Evolutionary conservation across 2,329 filamentous ascomycete species (phyloP), one percentile per base, ranked within the genome.

Genomic region (Ceratocystiopsis brevicomis): DNA sequence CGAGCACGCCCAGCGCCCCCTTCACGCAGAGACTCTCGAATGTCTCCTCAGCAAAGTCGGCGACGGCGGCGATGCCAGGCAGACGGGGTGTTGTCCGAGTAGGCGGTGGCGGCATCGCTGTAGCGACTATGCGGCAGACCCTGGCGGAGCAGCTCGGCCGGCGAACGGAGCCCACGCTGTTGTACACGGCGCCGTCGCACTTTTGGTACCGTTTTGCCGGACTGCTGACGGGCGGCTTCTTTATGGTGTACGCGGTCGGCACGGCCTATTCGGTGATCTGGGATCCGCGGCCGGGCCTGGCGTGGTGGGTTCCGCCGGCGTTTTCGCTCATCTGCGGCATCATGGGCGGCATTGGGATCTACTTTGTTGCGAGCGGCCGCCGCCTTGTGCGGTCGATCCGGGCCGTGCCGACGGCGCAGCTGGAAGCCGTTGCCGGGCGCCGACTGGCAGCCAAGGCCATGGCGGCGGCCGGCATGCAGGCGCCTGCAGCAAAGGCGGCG

Each of bases 151-250:
- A 65, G 46, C 65, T 83, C 35, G 69, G 72, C 14, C 61, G 63
- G 45, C 70, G 72, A 48, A 53, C 65, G n/a, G 59, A 64, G 2
- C 65, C 70, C 6, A 74, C 78, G 9, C 58, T 71, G 3, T 63
- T 84, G 38, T 84, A 81, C 61, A 65, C 77, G 52, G 69, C 71
- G 1, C 73, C 74, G 14, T 74, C 75, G 1, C 76, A 81, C 52
- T 69, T 69, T 45, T 66, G 67, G 58, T 79, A 76, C 56, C 67
- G 78, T 48, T 54, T 71, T 50, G 69, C 71, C 39, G 73, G 72
- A 53, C 76, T 77, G 57, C 56, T 61, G 14, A 67, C 71, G 21
- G 69, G 69, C 2, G 47, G 64, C 18, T 69, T 71, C 52, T 73
- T 68, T 56, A 62, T 73, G 45, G 50, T 56, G 35, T 73, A 68